Evolutionary conservation across 2,329 filamentous ascomycete species (phyloP).

Genomic region (Calonectria naviculata): DNA sequence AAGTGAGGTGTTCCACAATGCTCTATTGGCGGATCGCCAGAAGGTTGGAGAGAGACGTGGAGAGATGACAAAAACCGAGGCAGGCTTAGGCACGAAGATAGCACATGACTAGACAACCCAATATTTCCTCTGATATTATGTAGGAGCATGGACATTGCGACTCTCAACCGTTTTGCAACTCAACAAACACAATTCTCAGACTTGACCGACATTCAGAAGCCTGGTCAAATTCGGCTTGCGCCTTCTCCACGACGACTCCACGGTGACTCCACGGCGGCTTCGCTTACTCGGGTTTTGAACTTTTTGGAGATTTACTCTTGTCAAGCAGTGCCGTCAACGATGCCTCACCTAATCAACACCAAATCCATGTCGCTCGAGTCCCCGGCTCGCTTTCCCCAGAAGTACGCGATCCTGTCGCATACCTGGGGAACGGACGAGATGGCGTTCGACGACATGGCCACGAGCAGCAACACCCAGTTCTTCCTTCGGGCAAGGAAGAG

Average conservation of each 20-base stretch:
- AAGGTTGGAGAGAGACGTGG: not conserved
- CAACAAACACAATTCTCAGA: not conserved
- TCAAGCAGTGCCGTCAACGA: not conserved
- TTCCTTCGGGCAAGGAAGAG: not conserved
- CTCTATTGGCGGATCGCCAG: not conserved
- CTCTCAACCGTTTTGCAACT: not conserved
- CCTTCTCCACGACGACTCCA: not conserved
- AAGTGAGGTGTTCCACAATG: not conserved
- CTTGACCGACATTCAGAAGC: not conserved
- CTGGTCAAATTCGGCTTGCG: not conserved
- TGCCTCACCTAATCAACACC: constrained; percentile 8
- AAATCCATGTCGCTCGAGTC: not conserved
- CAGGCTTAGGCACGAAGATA: not conserved
- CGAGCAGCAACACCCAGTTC: not conserved
- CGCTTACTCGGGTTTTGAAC: no score
- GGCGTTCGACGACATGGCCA: not conserved
- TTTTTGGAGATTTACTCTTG: not conserved
- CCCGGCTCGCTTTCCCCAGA: not conserved
- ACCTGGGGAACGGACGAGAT: not conserved
- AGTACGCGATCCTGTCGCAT: not conserved
- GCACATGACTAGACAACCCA: not conserved
- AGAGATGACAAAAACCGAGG: not conserved
- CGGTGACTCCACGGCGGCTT: not conserved
- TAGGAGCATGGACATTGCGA: not conserved
- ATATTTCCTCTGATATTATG: not conserved